Evolutionary conservation across 306 rosid genomes (phyloP), one percentile per base, ranked within the genome.

Genomic region (Trifolium repens): DNA sequence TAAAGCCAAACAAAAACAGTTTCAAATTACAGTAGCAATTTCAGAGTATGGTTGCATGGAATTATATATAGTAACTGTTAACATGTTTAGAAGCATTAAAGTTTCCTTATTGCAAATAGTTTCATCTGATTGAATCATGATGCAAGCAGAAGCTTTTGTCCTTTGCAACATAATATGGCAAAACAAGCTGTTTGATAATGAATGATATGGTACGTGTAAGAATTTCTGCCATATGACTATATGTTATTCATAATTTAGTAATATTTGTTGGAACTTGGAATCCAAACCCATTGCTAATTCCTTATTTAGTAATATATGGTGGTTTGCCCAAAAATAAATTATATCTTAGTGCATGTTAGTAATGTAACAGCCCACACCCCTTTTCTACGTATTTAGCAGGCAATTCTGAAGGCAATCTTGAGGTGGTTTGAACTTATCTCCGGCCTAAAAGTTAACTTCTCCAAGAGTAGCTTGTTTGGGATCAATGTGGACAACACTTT

Each of bases 1-100:
- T n/a, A n/a, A 67, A 43, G 35, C 19, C 53, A 67, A 67, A 8
- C 17, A 40, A 59, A 59, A 59, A 59, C 32, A 15, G 71, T 66
- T 5, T 72, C 27, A 34, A 66, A 32, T 73, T 60, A 61, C 34
- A 49, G 13, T 66, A n/a, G 14, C 14, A 52, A 3, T 55, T 4
- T 37, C 32, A 73, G 46, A 79, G 43, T 35, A 70, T 79, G 24
- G 72, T 61, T 67, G 63, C 72, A 26, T 50, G 72, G 27, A 50
- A 73, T 15, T 61, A 61, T 32, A 34, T 17, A 53, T 59, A 59
- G 34, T 50, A 72, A 59, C 22, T 37, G 50, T 30, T 50, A 55
- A 32, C 58, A 62, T 53, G 42, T 6, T 5, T 39, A 27, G 74
- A 52, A 52, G 67, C 74, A 69, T 35, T 62, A 4, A 78, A 62